These are phyloP conservation scores for Trapa incisa DNA, from an alignment of 345 rosid genomes.

Conservation along the genomic window DNA sequence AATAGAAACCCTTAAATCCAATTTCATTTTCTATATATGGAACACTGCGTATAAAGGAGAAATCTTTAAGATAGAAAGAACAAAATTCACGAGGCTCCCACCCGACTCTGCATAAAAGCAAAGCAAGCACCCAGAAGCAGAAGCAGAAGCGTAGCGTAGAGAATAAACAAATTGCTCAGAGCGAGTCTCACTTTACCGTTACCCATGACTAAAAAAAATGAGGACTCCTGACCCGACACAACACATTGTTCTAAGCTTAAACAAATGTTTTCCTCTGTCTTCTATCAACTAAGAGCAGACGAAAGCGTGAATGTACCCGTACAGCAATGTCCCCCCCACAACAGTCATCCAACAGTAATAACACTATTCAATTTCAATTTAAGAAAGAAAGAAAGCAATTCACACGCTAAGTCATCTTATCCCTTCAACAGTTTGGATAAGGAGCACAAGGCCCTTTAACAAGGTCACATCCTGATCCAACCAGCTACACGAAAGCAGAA, in stretches of 20 bases:
- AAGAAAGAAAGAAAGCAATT: neutral
- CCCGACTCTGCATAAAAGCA: neutral
- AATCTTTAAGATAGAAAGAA: neutral
- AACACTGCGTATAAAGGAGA: neutral
- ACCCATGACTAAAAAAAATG: neutral
- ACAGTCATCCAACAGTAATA: neutral
- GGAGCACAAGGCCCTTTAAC: neutral
- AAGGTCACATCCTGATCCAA: neutral
- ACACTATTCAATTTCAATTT: neutral
- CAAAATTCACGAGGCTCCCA: neutral
- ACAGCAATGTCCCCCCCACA: neutral
- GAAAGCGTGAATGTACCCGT: too few relatives aligned
- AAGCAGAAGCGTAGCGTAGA: too few relatives aligned
- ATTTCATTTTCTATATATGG: neutral
- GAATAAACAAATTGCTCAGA: constrained; percentile 1
- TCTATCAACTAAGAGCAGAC: too few relatives aligned
- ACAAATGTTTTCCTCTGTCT: too few relatives aligned
- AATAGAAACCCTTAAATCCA: too few relatives aligned
- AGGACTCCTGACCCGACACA: neutral
- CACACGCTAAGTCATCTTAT: neutral
- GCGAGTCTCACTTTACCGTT: neutral
- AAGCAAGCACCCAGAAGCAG: neutral
- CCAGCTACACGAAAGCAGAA: neutral
- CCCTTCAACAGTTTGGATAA: neutral
- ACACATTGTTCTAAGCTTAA: too few relatives aligned